These are phyloP conservation scores for Trebouxia sp. DNA, from an alignment of 139 green algal genomes.

Conservation along the genomic window DNA sequence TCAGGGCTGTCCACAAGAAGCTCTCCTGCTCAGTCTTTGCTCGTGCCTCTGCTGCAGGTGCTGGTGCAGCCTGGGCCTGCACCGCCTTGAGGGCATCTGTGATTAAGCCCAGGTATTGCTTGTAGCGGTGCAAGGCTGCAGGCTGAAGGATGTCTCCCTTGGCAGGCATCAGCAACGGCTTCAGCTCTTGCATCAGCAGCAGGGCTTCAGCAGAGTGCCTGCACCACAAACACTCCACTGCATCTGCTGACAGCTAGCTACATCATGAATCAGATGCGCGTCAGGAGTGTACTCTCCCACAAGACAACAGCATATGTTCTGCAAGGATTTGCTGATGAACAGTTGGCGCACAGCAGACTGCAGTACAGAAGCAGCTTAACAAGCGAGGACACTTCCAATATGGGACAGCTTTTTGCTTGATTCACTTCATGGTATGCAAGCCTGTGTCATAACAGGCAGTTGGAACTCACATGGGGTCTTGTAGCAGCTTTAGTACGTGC, in stretches of 20 bases:
- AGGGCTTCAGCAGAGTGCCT: neutral
- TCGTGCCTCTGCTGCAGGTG: neutral
- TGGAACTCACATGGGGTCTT: neutral
- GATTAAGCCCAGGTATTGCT: neutral
- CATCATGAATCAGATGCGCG: no score
- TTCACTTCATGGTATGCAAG: no score
- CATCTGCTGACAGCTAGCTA: neutral
- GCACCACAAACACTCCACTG: neutral
- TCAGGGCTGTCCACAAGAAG: neutral
- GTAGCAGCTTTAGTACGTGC: slow-evolving; percentile 10
- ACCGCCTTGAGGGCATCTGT: neutral
- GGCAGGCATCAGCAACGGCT: neutral
- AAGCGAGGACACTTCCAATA: no score
- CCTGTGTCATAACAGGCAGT: neutral
- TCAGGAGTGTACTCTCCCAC: no score
- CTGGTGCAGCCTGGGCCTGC: neutral
- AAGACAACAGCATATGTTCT: no score
- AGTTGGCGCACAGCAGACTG: no score
- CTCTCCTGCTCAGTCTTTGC: neutral
- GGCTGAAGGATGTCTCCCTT: neutral
- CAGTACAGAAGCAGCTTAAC: no score
- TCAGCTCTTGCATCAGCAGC: slow-evolving; percentile 25
- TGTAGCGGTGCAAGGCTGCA: neutral
- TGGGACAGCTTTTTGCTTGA: no score
- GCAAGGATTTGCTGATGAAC: no score